phyloP scores from a whole-genome alignment of 176 grass and related monocot species.

The Rhynchospora tenuis region DNA sequence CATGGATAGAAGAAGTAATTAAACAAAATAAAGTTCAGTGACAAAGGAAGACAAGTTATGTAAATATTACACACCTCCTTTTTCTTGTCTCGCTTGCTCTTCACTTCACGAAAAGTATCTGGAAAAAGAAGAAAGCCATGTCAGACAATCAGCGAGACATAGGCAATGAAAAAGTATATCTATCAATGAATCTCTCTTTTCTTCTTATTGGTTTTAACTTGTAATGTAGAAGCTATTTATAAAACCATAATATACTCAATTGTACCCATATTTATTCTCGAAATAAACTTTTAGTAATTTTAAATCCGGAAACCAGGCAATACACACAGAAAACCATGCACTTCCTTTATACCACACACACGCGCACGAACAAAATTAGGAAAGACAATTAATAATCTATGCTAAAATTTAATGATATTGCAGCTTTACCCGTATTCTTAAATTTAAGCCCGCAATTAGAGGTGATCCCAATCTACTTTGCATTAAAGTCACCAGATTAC shows the following conservation, averaged over 20 bases:
- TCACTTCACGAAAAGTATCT: constrained; percentile 84
- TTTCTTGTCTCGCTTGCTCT: constrained; percentile 84
- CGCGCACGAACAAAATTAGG: neutral
- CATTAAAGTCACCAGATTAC: neutral
- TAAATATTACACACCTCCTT: constrained; percentile 46
- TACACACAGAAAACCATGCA: neutral
- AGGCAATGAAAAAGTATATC: neutral
- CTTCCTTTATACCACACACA: neutral
- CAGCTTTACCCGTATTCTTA: neutral
- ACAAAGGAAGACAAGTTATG: neutral
- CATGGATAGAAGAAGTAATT: neutral
- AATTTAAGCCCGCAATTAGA: neutral
- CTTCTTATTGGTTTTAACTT: neutral
- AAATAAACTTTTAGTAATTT: neutral
- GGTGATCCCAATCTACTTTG: neutral
- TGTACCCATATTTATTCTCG: neutral
- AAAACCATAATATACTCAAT: neutral
- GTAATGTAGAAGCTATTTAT: neutral
- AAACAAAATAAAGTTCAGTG: constrained; percentile 1
- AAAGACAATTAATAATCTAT: neutral
- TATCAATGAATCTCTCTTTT: neutral
- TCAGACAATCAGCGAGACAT: neutral
- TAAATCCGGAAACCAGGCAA: neutral
- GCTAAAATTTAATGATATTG: neutral
- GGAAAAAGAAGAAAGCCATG: constrained; percentile 24